Evolutionary conservation across 768 basidiomycete genomes (phyloP).

Genomic region (Daedalea quercina): DNA sequence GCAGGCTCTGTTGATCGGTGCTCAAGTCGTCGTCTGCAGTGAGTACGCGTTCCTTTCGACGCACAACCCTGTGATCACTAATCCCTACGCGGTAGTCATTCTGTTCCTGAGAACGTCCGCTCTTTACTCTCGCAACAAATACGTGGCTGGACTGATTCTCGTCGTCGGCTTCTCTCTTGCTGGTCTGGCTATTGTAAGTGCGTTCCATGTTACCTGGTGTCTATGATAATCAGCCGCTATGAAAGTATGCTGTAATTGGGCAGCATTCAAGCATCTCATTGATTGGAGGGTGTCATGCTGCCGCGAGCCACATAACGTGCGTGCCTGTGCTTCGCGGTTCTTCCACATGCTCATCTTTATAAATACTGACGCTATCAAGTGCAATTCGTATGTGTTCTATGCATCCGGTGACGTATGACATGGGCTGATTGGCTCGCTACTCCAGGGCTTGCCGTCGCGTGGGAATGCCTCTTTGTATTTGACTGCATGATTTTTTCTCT

Average conservation of each 20-base stretch:
- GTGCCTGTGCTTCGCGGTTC: not conserved
- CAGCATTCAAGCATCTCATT: conserved; percentile 18
- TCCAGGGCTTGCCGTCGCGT: conserved; percentile 28
- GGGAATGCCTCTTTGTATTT: conserved; percentile 46
- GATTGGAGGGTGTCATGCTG: conserved; percentile 16
- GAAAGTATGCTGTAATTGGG: conserved; percentile 39
- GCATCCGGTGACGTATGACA: not conserved
- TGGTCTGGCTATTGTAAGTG: conserved; percentile 31
- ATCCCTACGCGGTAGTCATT: conserved; percentile 17
- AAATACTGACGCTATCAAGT: conserved; percentile 5
- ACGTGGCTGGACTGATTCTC: conserved; percentile 31
- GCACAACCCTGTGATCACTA: not conserved
- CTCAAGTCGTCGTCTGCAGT: conserved; percentile 43
- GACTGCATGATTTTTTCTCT: conserved; percentile 42
- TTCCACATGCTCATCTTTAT: not conserved
- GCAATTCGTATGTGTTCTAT: conserved; percentile 16
- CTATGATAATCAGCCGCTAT: not conserved
- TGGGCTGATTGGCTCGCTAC: not conserved
- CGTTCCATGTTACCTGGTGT: not conserved
- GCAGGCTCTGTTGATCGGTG: conserved; percentile 34
- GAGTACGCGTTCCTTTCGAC: conserved; percentile 14
- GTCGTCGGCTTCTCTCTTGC: conserved; percentile 25
- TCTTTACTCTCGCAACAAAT: conserved; percentile 35
- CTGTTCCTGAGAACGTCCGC: conserved; percentile 45
- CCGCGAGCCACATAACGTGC: conserved; percentile 16